phyloP scores from a whole-genome alignment of 345 rosid species.

The Populus simonii region DNA sequence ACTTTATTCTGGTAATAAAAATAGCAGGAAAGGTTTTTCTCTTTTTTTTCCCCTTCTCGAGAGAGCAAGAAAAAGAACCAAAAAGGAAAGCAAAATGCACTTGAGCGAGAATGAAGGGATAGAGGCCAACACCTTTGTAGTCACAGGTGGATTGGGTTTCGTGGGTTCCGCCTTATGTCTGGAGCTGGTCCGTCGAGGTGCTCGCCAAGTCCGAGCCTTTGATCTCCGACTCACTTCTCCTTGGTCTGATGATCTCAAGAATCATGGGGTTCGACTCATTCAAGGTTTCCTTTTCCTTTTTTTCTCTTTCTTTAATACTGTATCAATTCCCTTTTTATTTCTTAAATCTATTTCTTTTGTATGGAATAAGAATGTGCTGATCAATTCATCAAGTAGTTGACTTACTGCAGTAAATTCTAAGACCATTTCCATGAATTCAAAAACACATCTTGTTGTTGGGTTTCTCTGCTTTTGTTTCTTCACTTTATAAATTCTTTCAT shows the following conservation, averaged over 20 bases:
- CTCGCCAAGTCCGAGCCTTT: constrained; percentile 73
- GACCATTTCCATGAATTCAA: background rate
- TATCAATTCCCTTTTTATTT: too few relatives aligned
- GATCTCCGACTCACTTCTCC: constrained; percentile 67
- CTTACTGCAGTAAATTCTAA: background rate
- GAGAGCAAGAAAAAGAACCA: background rate
- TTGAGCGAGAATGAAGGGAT: constrained; percentile 92
- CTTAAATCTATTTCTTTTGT: too few relatives aligned
- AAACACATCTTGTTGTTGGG: background rate
- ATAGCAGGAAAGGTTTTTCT: background rate
- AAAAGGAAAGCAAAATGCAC: constrained; percentile 43
- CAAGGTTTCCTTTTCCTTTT: constrained; percentile 38
- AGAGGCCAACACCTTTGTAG: constrained; percentile 66
- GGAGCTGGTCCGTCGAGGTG: constrained; percentile 80
- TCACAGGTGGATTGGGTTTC: constrained; percentile 82
- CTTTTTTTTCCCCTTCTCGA: background rate
- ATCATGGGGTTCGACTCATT: constrained; percentile 57
- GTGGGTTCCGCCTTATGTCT: constrained; percentile 84
- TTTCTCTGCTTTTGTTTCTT: background rate
- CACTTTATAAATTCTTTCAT: too few relatives aligned
- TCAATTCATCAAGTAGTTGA: too few relatives aligned
- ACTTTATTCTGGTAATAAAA: too few relatives aligned
- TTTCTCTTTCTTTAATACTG: too few relatives aligned
- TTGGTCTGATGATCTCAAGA: constrained; percentile 54
- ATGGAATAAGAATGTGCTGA: too few relatives aligned